Evolutionary conservation across 257 asterid species (phyloP).

Genomic region (Fraxinus excelsior): DNA sequence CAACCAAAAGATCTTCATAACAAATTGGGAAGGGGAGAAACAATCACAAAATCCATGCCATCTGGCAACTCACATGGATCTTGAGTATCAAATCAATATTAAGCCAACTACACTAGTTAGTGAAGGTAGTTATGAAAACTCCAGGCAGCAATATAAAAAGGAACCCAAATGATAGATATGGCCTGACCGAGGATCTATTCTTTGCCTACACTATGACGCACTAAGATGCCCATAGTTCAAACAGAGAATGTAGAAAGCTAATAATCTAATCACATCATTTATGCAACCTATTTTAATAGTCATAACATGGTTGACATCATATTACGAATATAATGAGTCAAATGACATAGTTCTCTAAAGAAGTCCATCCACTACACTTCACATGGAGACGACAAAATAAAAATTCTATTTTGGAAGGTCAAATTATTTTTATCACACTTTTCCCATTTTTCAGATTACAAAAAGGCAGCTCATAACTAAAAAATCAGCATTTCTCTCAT

Average conservation of each 20-base stretch:
- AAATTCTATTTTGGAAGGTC: background rate
- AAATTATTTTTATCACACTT: too few relatives aligned
- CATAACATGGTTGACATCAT: background rate
- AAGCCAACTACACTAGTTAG: background rate
- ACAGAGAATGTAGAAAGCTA: background rate
- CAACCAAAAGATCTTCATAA: background rate
- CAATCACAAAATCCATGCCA: background rate
- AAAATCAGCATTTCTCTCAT: background rate
- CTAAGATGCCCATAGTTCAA: background rate
- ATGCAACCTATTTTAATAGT: background rate
- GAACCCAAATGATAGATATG: background rate
- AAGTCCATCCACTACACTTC: background rate
- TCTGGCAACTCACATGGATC: background rate
- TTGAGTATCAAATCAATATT: background rate
- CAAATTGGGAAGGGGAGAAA: background rate
- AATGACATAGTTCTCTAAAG: background rate
- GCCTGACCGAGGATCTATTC: background rate
- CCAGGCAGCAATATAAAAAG: background rate
- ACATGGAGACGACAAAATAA: background rate
- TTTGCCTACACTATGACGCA: background rate
- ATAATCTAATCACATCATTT: background rate
- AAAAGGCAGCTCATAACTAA: background rate
- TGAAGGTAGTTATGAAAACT: background rate
- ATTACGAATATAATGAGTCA: background rate
- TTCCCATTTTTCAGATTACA: background rate